A percentile compares a stretch with the other conserved stretches of the same genome.
Conservation (phyloP, 805 yeast genomes). For the Hanseniaspora valbyensis region DNA sequence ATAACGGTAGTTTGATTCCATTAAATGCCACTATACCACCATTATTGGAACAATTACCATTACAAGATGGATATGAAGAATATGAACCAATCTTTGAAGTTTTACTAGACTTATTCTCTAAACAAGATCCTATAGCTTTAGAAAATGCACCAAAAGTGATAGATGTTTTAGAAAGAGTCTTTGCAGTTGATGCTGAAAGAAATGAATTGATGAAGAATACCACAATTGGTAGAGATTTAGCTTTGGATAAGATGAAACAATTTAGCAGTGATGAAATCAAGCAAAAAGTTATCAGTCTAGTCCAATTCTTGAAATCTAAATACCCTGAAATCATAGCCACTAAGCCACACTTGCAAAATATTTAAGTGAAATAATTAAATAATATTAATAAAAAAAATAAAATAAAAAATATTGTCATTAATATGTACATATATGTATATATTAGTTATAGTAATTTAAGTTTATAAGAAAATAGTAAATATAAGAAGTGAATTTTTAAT, state of each 20-base stretch:
- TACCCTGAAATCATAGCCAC: slow-evolving; percentile 34
- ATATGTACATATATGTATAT: not conserved
- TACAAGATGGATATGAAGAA: slow-evolving; percentile 82
- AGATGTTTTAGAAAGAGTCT: slow-evolving; percentile 57
- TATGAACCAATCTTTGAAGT: slow-evolving; percentile 80
- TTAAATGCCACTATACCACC: slow-evolving; percentile 63
- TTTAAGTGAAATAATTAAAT: slow-evolving; percentile 20
- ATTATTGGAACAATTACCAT: slow-evolving; percentile 68
- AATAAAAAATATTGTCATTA: not conserved
- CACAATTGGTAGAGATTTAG: slow-evolving; percentile 77
- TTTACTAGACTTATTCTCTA: slow-evolving; percentile 58
- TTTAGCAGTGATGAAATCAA: slow-evolving; percentile 61
- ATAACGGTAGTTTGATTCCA: slow-evolving; percentile 63
- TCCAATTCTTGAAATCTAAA: slow-evolving; percentile 59
- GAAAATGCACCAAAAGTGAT: slow-evolving; percentile 50
- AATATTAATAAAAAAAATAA: slow-evolving; percentile 14
- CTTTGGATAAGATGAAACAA: slow-evolving; percentile 65
- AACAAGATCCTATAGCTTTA: slow-evolving; percentile 45
- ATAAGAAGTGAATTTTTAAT: no score
- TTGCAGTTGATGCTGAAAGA: slow-evolving; percentile 64
- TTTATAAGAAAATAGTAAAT: not conserved
- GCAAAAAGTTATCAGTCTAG: slow-evolving; percentile 52
- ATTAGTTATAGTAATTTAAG: not conserved
- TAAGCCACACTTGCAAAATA: slow-evolving; percentile 1
- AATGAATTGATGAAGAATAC: slow-evolving; percentile 58